Percentiles rank a stretch among this genome's conserved stretches.
Evolutionary conservation across 768 basidiomycete species (phyloP).

Genomic region (Lactarius vividus): DNA sequence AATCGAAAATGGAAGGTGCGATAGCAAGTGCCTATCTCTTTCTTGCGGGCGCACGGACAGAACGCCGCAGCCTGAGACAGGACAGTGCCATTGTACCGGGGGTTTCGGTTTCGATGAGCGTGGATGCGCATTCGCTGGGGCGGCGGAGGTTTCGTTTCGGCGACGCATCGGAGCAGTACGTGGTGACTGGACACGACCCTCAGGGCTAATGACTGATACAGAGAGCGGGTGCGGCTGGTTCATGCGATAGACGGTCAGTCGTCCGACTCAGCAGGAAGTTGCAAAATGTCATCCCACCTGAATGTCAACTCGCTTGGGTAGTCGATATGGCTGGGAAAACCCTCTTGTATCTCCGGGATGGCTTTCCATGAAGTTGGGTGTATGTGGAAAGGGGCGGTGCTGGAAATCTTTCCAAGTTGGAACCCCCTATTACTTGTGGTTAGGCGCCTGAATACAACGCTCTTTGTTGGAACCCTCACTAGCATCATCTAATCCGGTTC

Average conservation of each 20-base stretch:
- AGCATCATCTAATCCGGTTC: not conserved
- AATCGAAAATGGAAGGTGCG: slow-evolving; percentile 9
- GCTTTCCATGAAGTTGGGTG: not conserved
- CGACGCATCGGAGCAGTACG: not conserved
- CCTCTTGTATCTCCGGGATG: not conserved
- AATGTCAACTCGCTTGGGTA: not conserved
- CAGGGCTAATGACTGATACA: not conserved
- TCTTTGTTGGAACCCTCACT: not conserved
- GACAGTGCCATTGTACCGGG: not conserved
- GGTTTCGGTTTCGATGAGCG: not conserved
- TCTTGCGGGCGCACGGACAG: not conserved
- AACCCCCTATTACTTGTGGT: no score
- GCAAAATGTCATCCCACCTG: slow-evolving; percentile 1
- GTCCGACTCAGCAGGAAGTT: not conserved
- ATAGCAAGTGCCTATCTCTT: not conserved
- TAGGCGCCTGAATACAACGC: not conserved
- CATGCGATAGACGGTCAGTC: not conserved
- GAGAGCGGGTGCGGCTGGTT: not conserved
- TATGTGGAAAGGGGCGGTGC: not conserved
- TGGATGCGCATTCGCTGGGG: fast-evolving
- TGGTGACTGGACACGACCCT: not conserved
- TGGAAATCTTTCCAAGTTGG: no score
- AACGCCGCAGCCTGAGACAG: not conserved
- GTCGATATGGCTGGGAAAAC: not conserved
- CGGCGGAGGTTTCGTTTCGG: not conserved